Evolutionary conservation across 2,329 filamentous ascomycete species (phyloP), one percentile per base, ranked within the genome.

Genomic region (Alternaria hordeiaustralica): DNA sequence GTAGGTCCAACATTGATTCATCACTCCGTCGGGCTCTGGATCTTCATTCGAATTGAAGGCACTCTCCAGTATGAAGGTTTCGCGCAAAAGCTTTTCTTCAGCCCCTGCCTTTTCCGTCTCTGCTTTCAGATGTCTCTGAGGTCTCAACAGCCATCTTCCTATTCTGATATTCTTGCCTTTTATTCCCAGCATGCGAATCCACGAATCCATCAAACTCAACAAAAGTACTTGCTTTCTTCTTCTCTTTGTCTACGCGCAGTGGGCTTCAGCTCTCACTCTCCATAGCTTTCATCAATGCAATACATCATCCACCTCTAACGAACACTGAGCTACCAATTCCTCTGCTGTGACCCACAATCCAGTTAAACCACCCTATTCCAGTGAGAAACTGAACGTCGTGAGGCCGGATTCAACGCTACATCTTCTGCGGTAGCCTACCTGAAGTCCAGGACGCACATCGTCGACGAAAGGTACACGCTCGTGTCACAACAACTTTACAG

Each of bases 381-480:
- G 15, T 4, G 4, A 5, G 8, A 36, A n/a, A 2, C 7, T 5
- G 4, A 36, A 5, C 33, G n/a, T 5, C 33, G 33, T n/a, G 33
- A n/a, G 2, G 33, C 15, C 33, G 9, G 0, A 1, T 9, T 5
- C 15, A 36, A 36, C 4, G 7, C 33, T 3, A 36, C 33, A n/a
- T 36, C 15, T 36, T 36, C 13, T 36, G 33, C 1, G n/a, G 1
- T 2, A 6, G n/a, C 4, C 8, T 6, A 1, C 9, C 36, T 3
- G 36, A 11, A 41, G 36, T 41, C 2, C 36, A 18, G 36, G 9
- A 41, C n/a, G 36, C n/a, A 41, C 10, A 6, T 6, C 0, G 36
- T 3, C 15, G 5, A 10, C 2, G 36, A 28, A 8, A 2, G 11
- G 3, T 49, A 1, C 15, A 18, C 23, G 18, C 9, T 0, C 23